These are phyloP conservation scores for Sideroxylon spinosum DNA, from an alignment of 179 eudicot genomes.

Conservation along the genomic window DNA sequence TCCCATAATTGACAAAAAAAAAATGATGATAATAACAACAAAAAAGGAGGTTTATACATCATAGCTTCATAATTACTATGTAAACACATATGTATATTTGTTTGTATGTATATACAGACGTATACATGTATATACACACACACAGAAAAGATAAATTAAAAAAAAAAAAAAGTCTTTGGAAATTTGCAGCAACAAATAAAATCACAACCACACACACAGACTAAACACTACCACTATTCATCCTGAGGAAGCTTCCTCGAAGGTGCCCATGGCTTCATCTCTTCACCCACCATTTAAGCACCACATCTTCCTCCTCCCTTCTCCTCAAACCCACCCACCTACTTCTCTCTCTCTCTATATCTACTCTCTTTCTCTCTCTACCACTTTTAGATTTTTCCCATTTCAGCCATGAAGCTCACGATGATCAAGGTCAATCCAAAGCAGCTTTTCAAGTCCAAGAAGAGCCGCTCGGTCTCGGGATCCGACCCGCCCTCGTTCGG, in stretches of 20 bases:
- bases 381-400: neutral
- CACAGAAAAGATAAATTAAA: too few relatives aligned
- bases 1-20: too few relatives aligned
- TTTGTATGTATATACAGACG: too few relatives aligned
- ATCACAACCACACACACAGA: too few relatives aligned
- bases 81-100: too few relatives aligned
- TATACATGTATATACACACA: too few relatives aligned
- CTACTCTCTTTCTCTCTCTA: neutral
- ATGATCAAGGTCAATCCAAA: conserved; percentile 32
- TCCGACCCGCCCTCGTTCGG: conserved; percentile 44
- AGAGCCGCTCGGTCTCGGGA: conserved; percentile 41
- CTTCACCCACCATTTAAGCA: conserved; percentile 14
- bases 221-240: too few relatives aligned
- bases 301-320: conserved; percentile 11
- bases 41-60: too few relatives aligned
- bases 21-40: too few relatives aligned
- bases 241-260: conserved; percentile 58
- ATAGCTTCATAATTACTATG: too few relatives aligned
- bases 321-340: conserved; percentile 11
- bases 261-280: conserved; percentile 32
- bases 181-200: too few relatives aligned
- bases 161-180: too few relatives aligned
- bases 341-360: neutral
- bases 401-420: conserved; percentile 33
- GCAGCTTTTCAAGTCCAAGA: conserved; percentile 37